A percentile compares a stretch with the other conserved stretches of the same genome.
Evolutionary conservation across 257 asterid genomes (phyloP).

Genomic region (Scutellaria minor): DNA sequence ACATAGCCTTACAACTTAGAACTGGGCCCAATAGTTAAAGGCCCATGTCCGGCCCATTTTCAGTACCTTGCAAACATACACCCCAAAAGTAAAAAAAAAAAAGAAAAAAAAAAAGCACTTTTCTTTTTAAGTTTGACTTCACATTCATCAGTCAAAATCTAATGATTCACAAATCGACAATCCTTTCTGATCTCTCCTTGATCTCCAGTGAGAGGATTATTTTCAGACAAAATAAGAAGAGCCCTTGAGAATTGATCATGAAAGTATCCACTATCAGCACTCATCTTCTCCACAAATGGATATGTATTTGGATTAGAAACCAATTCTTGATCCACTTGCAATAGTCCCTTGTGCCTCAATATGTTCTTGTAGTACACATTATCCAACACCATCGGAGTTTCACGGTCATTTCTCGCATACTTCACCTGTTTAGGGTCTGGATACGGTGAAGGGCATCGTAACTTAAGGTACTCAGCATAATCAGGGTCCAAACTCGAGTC

Average conservation of each 20-base stretch:
- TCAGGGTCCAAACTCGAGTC: conserved; percentile 64
- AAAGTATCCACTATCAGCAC: conserved; percentile 69
- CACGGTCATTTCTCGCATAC: conserved; percentile 62
- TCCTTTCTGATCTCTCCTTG: conserved; percentile 72
- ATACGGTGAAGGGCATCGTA: conserved; percentile 61
- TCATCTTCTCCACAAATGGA: conserved; percentile 78
- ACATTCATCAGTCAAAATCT: background rate
- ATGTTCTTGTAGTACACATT: conserved; percentile 73
- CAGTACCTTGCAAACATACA: background rate
- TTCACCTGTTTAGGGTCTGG: conserved; percentile 61
- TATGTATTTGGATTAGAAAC: conserved; percentile 60
- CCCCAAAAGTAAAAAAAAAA: background rate
- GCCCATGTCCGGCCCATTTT: conserved; percentile 22
- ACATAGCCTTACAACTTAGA: background rate
- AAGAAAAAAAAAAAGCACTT: background rate
- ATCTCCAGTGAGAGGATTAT: conserved; percentile 60
- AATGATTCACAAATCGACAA: conserved; percentile 58
- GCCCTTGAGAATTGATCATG: conserved; percentile 69
- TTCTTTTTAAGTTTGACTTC: background rate
- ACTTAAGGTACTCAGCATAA: conserved; percentile 61
- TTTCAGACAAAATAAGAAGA: conserved; percentile 61
- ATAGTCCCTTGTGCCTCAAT: conserved; percentile 55
- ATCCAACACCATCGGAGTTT: conserved; percentile 68
- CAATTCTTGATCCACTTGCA: conserved; percentile 61
- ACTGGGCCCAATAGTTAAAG: background rate